phyloP scores from a whole-genome alignment of 2,329 filamentous ascomycete species.

The Didymella segeticola region DNA sequence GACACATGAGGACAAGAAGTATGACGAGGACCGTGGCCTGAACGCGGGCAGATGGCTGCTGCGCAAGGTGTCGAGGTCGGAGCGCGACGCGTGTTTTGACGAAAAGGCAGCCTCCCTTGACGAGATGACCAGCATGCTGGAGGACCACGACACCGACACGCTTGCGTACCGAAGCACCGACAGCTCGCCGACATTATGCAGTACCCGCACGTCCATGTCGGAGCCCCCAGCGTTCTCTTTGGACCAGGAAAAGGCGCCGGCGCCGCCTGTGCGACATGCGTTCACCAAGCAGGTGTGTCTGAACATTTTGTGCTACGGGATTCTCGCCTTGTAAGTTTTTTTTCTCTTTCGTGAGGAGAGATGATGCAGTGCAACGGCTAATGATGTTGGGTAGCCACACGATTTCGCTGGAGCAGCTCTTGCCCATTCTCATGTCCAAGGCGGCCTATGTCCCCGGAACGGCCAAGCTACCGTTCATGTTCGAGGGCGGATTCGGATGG shows the following conservation, averaged over 20 bases:
- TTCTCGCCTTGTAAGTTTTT: conserved; percentile 81
- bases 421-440: conserved; percentile 90
- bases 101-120: conserved; percentile 59
- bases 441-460: conserved; percentile 56
- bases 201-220: conserved; percentile 40
- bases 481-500: conserved; percentile 84
- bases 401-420: conserved; percentile 92
- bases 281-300: conserved; percentile 87
- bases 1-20: conserved; percentile 84
- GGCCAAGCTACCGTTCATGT: conserved; percentile 79
- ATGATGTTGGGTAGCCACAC: conserved; percentile 74
- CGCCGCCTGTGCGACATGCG: conserved; percentile 57
- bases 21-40: conserved; percentile 75
- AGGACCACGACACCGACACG: conserved; percentile 55
- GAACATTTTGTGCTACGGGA: conserved; percentile 88
- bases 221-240: conserved; percentile 45
- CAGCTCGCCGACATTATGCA: conserved; percentile 59
- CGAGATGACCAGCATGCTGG: conserved; percentile 68
- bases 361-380: conserved; percentile 30
- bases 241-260: conserved; percentile 33
- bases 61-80: conserved; percentile 40
- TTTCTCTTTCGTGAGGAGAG: background rate
- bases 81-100: conserved; percentile 39
- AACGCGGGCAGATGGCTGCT: conserved; percentile 77
- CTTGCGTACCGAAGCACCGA: conserved; percentile 67